Conservation (phyloP, 345 rosid species). For the Capsella bursapastoris region DNA sequence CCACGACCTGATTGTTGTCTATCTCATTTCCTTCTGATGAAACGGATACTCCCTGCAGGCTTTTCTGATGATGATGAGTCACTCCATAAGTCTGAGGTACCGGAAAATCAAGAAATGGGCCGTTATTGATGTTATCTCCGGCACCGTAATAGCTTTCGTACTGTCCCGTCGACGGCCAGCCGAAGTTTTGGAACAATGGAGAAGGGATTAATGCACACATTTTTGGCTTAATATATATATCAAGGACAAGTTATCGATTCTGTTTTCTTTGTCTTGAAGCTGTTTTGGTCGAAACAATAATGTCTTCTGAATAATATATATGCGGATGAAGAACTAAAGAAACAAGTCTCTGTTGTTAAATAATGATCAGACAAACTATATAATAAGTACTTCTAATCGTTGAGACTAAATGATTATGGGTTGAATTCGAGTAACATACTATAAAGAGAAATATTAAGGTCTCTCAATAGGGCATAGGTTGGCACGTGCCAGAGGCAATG, state of each 20-base stretch:
- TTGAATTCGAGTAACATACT: constrained; percentile 2
- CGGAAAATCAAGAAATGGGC: constrained; percentile 34
- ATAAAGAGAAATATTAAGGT: constrained; percentile 20
- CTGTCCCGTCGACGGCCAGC: constrained; percentile 33
- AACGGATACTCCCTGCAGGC: constrained; percentile 6
- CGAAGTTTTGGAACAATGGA: constrained; percentile 36
- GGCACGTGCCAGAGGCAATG: constrained; percentile 27
- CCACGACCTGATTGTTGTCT: constrained; percentile 24
- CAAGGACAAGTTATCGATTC: constrained; percentile 1
- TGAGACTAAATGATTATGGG: neutral
- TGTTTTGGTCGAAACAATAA: constrained; percentile 24
- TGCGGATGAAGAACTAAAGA: neutral
- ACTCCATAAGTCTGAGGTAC: constrained; percentile 30
- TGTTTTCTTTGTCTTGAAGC: neutral
- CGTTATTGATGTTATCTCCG: constrained; percentile 16
- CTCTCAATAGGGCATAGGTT: constrained; percentile 19
- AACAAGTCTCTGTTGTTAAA: constrained; percentile 6
- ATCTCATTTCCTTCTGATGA: constrained; percentile 32
- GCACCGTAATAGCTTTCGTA: constrained; percentile 25
- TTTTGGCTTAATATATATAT: neutral
- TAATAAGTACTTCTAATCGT: neutral
- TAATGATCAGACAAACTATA: neutral
- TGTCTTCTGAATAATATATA: constrained; percentile 15
- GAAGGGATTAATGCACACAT: constrained; percentile 42
- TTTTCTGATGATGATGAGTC: constrained; percentile 23